Conservation (phyloP, 495 filamentous ascomycete species). For the Acidomyces sp. region DNA sequence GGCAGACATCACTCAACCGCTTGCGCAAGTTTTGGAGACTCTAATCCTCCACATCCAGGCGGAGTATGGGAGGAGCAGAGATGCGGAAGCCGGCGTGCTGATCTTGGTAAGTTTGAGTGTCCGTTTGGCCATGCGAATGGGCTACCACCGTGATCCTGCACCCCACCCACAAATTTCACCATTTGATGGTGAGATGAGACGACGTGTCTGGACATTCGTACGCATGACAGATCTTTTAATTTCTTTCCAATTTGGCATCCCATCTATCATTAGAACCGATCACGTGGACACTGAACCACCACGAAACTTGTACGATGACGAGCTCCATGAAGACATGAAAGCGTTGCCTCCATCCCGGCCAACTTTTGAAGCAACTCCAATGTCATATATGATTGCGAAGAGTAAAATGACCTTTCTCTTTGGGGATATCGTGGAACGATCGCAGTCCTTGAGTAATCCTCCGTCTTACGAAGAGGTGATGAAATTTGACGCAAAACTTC, state of each 20-base stretch:
- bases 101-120: slow-evolving; percentile 68
- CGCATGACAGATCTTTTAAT: slow-evolving; percentile 71
- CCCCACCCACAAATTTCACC: slow-evolving; percentile 70
- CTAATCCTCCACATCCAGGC: slow-evolving; percentile 74
- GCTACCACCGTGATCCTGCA: slow-evolving; percentile 83
- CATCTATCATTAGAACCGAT: slow-evolving; percentile 69
- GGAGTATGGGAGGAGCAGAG: slow-evolving; percentile 63
- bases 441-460: slow-evolving; percentile 34
- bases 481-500: slow-evolving; percentile 57
- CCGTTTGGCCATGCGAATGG: slow-evolving; percentile 83
- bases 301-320: slow-evolving; percentile 85
- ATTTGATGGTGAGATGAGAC: slow-evolving; percentile 83
- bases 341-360: slow-evolving; percentile 63
- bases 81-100: slow-evolving; percentile 73
- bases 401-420: slow-evolving; percentile 49
- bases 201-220: slow-evolving; percentile 78
- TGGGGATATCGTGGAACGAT: slow-evolving; percentile 44
- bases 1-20: slow-evolving; percentile 81
- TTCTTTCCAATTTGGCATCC: slow-evolving; percentile 81
- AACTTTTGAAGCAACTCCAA: slow-evolving; percentile 63
- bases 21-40: slow-evolving; percentile 76
- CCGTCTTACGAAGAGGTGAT: slow-evolving; percentile 68
- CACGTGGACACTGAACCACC: slow-evolving; percentile 81
- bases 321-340: slow-evolving; percentile 69
- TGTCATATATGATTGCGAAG: slow-evolving; percentile 81